These are phyloP conservation scores for Malassezia dermatis DNA, from an alignment of 1,284 basidiomycete species.

Conservation along the genomic window DNA sequence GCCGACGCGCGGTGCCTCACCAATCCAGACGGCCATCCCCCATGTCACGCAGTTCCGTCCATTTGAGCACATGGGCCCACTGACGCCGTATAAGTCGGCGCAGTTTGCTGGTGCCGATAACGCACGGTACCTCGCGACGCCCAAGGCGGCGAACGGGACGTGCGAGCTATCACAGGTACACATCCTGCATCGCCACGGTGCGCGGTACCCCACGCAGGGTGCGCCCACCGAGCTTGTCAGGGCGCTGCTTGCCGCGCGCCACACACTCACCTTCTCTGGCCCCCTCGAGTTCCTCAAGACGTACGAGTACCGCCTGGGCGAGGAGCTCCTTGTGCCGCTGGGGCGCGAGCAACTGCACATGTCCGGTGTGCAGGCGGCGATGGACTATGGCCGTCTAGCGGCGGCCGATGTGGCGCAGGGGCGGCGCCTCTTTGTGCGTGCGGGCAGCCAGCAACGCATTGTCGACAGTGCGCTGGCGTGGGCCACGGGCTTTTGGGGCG, in stretches of 20 bases:
- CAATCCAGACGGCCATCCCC: constrained; percentile 36
- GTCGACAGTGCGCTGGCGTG: constrained; percentile 39
- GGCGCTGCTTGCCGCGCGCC: not conserved
- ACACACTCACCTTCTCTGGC: constrained; percentile 24
- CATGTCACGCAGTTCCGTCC: constrained; percentile 28
- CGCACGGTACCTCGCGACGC: constrained; percentile 28
- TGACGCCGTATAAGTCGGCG: constrained; percentile 39
- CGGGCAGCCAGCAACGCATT: constrained; percentile 43
- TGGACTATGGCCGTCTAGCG: constrained; percentile 26
- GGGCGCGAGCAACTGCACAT: constrained; percentile 38
- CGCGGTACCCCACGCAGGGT: constrained; percentile 36
- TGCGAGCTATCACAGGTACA: constrained; percentile 38
- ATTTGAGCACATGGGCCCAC: constrained; percentile 44
- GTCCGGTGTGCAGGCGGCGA: constrained; percentile 29
- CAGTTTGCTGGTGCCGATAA: constrained; percentile 36
- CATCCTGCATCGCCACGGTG: constrained; percentile 43
- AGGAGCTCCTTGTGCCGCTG: constrained; percentile 39
- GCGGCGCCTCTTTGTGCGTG: constrained; percentile 34
- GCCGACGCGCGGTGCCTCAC: constrained; percentile 26
- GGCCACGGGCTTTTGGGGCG: constrained; percentile 29
- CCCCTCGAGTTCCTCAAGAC: constrained; percentile 31
- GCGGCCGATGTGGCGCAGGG: constrained; percentile 16
- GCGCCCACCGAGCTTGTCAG: constrained; percentile 8
- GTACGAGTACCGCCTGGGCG: constrained; percentile 34
- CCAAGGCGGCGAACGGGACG: constrained; percentile 9